Evolutionary conservation across 139 green algal genomes (phyloP).

Genomic region (Pleodorina starrii): DNA sequence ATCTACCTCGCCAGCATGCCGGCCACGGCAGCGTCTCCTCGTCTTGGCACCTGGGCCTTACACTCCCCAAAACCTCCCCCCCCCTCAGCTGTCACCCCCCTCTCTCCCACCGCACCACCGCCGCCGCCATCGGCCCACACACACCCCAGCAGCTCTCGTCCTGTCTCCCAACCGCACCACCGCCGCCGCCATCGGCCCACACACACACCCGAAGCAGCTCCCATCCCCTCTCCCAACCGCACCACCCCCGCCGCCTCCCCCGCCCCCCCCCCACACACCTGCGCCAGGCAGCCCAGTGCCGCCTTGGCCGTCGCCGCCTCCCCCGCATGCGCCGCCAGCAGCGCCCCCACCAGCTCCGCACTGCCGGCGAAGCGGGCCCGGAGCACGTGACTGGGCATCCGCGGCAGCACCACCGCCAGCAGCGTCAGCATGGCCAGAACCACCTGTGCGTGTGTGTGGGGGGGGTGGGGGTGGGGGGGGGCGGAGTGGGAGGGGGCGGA

Average conservation of each 20-base stretch:
- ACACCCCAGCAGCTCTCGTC: too few species aligned
- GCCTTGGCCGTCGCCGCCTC: slow-evolving; percentile 68
- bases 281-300: slow-evolving; percentile 70
- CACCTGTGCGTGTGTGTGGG: slow-evolving; percentile 59
- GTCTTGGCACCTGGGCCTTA: too few species aligned
- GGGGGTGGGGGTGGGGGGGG: not conserved
- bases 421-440: slow-evolving; percentile 76
- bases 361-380: slow-evolving; percentile 69
- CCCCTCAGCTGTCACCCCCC: too few species aligned
- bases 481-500: too few species aligned
- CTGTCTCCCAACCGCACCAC: too few species aligned
- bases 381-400: slow-evolving; percentile 74
- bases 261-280: slow-evolving; percentile 22
- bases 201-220: too few species aligned
- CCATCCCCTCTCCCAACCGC: too few species aligned
- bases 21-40: too few species aligned
- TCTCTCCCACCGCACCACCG: too few species aligned
- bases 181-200: not conserved
- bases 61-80: too few species aligned
- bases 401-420: slow-evolving; percentile 69
- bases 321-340: slow-evolving; percentile 67
- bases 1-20: too few species aligned
- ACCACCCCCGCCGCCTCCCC: too few species aligned
- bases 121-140: not conserved
- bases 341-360: slow-evolving; percentile 54